Evolutionary conservation across 192 early-diverging fungal genomes (phyloP).

Genomic region (Phycomyces blakesleeanus): DNA sequence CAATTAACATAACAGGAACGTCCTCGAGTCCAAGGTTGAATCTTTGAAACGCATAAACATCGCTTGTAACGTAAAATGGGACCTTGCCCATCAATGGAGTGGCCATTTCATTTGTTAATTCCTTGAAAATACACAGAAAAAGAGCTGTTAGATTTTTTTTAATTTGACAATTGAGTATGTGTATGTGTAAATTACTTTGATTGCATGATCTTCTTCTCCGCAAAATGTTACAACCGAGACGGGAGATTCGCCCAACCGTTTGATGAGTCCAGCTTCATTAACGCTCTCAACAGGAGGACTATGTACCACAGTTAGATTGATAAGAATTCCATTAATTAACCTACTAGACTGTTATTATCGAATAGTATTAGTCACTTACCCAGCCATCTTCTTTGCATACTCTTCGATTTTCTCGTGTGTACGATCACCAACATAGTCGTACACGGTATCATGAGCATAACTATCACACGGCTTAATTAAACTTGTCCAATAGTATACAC

Average conservation of each 20-base stretch:
- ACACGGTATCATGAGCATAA: neutral
- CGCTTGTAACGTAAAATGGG: neutral
- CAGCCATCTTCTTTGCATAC: slow-evolving; percentile 3
- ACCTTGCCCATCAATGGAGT: neutral
- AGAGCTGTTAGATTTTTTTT: neutral
- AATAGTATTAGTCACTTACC: neutral
- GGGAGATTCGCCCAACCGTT: neutral
- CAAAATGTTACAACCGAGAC: slow-evolving; percentile 2
- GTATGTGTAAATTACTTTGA: neutral
- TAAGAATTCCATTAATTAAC: neutral
- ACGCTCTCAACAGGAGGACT: neutral
- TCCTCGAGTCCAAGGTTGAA: neutral
- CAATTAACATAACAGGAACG: slow-evolving; percentile 1
- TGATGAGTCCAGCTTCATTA: neutral
- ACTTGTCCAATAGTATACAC: neutral
- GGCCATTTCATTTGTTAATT: neutral
- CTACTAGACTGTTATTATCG: neutral
- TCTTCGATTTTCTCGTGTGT: neutral
- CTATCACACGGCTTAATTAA: neutral
- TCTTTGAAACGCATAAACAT: neutral
- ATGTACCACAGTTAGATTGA: neutral
- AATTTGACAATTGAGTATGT: neutral
- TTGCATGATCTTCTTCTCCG: slow-evolving; percentile 27
- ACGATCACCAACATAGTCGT: slow-evolving; percentile 1
- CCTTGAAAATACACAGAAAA: too few relatives aligned